A percentile compares a stretch with the other conserved stretches of the same genome.
Evolutionary conservation across 2,329 filamentous ascomycete species (phyloP).

Genomic region (Colletotrichum musicola): DNA sequence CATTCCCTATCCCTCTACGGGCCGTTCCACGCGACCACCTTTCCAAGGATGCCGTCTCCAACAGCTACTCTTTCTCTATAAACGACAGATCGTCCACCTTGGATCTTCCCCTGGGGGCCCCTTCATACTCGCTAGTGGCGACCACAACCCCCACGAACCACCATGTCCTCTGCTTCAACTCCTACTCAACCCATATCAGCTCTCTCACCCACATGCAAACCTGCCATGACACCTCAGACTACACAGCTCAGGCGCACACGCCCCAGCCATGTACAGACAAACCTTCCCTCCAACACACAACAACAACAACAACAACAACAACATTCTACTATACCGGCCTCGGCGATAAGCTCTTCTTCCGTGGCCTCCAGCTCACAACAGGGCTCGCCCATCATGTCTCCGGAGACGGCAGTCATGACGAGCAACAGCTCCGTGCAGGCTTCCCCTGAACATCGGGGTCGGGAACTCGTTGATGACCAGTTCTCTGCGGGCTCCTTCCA

Average conservation of each 20-base stretch:
- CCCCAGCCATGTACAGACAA: constrained; percentile 63
- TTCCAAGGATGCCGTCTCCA: constrained; percentile 41
- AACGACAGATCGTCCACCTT: constrained; percentile 37
- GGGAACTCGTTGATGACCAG: constrained; percentile 63
- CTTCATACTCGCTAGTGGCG: constrained; percentile 22
- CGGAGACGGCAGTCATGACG: constrained; percentile 64
- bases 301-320: constrained; percentile 44
- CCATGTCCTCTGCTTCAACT: constrained; percentile 49
- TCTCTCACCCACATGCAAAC: constrained; percentile 48
- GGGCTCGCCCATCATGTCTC: constrained; percentile 69
- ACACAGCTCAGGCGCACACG: constrained; percentile 56
- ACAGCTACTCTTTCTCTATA: constrained; percentile 38
- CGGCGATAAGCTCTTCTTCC: constrained; percentile 68
- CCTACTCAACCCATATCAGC: constrained; percentile 46
- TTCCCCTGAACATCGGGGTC: constrained; percentile 73
- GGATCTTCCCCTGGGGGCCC: constrained; percentile 28
- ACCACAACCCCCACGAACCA: constrained; percentile 30
- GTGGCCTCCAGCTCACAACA: constrained; percentile 67
- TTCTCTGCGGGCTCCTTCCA: constrained; percentile 69
- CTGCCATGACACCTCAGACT: constrained; percentile 58
- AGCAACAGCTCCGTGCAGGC: constrained; percentile 74
- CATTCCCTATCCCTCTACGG: constrained; percentile 37
- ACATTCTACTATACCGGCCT: constrained; percentile 58
- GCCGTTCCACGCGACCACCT: constrained; percentile 41
- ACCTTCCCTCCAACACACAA: constrained; percentile 47